Conservation (phyloP, 2,329 filamentous ascomycete species). For the Dactylella cylindrospora region DNA sequence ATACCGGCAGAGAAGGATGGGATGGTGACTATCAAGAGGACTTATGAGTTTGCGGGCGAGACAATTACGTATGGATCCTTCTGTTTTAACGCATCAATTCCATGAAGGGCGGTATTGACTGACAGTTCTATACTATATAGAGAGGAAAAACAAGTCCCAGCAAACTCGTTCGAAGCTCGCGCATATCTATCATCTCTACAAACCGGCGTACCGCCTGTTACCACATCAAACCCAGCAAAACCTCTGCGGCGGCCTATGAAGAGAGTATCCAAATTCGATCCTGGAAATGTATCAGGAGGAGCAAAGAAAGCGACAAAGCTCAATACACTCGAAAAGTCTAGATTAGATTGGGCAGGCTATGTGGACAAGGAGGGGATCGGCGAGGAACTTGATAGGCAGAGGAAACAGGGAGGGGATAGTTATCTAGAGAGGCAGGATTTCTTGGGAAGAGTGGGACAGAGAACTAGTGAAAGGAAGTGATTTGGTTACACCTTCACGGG, state of each 20-base stretch:
- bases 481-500: not conserved
- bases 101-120: not conserved
- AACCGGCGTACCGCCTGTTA: slow-evolving; percentile 48
- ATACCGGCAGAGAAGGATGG: slow-evolving; percentile 43
- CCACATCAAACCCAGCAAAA: slow-evolving; percentile 48
- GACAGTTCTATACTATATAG: slow-evolving; percentile 2
- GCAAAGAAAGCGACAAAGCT: slow-evolving; percentile 63
- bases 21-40: slow-evolving; percentile 66
- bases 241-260: slow-evolving; percentile 50
- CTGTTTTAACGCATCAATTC: not conserved
- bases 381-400: slow-evolving; percentile 67
- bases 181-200: slow-evolving; percentile 62
- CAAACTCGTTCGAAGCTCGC: slow-evolving; percentile 66
- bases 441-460: slow-evolving; percentile 64
- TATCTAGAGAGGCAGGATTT: slow-evolving; percentile 67
- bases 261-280: slow-evolving; percentile 65
- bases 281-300: slow-evolving; percentile 55
- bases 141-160: slow-evolving; percentile 69
- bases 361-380: slow-evolving; percentile 71
- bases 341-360: slow-evolving; percentile 72
- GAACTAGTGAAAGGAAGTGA: slow-evolving; percentile 41
- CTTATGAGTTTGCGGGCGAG: slow-evolving; percentile 73
- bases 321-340: slow-evolving; percentile 71
- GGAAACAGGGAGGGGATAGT: slow-evolving; percentile 63
- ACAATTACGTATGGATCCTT: slow-evolving; percentile 57